Evolutionary conservation across 352 stramenopile genomes (phyloP).

Genomic region (Phytophthora sojae): DNA sequence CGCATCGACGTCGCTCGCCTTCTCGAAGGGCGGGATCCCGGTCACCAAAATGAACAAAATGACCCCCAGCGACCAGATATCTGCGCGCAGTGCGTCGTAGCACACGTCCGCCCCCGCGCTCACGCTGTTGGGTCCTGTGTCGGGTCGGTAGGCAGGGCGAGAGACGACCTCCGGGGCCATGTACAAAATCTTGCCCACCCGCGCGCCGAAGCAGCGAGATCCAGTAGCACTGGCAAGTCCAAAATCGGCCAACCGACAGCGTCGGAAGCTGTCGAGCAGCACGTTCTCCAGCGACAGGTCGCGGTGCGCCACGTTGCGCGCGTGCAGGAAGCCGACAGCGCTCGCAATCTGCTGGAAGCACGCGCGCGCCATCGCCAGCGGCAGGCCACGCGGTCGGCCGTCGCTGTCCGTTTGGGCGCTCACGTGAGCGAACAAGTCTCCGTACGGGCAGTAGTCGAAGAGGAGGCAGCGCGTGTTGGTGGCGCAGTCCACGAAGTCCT

Average conservation of each 20-base stretch:
- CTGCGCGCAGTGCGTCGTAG: slow-evolving; percentile 59
- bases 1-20: slow-evolving; percentile 49
- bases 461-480: slow-evolving; percentile 62
- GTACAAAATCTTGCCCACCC: slow-evolving; percentile 71
- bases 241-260: slow-evolving; percentile 67
- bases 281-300: slow-evolving; percentile 79
- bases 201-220: slow-evolving; percentile 36
- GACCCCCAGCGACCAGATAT: slow-evolving; percentile 75
- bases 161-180: slow-evolving; percentile 72
- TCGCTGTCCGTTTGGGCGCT: slow-evolving; percentile 2
- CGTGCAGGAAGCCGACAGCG: slow-evolving; percentile 61
- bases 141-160: slow-evolving; percentile 9
- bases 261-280: slow-evolving; percentile 49
- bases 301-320: slow-evolving; percentile 61
- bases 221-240: slow-evolving; percentile 56
- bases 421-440: slow-evolving; percentile 63
- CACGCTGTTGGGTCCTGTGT: neutral
- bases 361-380: slow-evolving; percentile 33
- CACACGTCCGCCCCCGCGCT: slow-evolving; percentile 19
- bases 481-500: slow-evolving; percentile 59
- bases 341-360: slow-evolving; percentile 62
- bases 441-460: slow-evolving; percentile 70
- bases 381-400: slow-evolving; percentile 17
- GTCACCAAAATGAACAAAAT: slow-evolving; percentile 72
- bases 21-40: slow-evolving; percentile 59